A percentile compares a stretch with the other conserved stretches of the same genome.
phyloP scores from a whole-genome alignment of 2,329 filamentous ascomycete species.

The Monilinia laxa region DNA sequence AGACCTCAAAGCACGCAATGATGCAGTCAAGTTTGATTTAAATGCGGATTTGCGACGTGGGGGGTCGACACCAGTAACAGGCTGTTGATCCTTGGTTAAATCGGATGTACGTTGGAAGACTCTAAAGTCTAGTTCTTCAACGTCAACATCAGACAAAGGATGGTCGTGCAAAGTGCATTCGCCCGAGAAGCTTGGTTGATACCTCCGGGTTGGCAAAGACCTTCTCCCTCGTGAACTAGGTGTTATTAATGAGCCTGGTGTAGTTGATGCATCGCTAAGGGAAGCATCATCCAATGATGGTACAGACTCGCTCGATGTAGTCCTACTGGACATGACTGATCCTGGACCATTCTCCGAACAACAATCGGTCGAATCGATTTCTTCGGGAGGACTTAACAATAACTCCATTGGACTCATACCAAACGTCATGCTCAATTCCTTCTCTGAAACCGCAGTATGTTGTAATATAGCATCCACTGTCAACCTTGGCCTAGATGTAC shows the following conservation, averaged over 20 bases:
- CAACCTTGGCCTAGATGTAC: conserved; percentile 43
- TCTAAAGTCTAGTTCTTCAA: conserved; percentile 51
- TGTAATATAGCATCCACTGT: conserved; percentile 58
- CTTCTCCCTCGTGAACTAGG: conserved; percentile 43
- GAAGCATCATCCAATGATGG: conserved; percentile 58
- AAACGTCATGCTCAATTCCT: conserved; percentile 56
- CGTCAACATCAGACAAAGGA: conserved; percentile 47
- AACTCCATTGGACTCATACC: conserved; percentile 58
- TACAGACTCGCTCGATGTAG: conserved; percentile 60
- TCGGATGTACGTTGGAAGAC: conserved; percentile 43
- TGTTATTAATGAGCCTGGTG: conserved; percentile 35
- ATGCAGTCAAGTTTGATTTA: conserved; percentile 69
- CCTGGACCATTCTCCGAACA: conserved; percentile 55
- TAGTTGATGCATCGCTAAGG: conserved; percentile 42
- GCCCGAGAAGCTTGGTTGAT: conserved; percentile 59
- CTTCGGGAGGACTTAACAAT: conserved; percentile 60
- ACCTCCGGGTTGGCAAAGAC: conserved; percentile 47
- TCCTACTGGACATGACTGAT: conserved; percentile 54
- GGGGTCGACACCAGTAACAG: conserved; percentile 20
- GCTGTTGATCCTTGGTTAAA: conserved; percentile 26
- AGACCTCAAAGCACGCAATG: conserved; percentile 60
- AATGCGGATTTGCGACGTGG: conserved; percentile 49
- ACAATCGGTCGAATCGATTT: conserved; percentile 49
- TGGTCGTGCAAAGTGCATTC: conserved; percentile 47
- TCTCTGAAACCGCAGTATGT: conserved; percentile 50